Percentiles rank a stretch among this genome's conserved stretches.
phyloP scores from a whole-genome alignment of 805 yeast genomes.

The Vanderwaltozyma tropicalis region DNA sequence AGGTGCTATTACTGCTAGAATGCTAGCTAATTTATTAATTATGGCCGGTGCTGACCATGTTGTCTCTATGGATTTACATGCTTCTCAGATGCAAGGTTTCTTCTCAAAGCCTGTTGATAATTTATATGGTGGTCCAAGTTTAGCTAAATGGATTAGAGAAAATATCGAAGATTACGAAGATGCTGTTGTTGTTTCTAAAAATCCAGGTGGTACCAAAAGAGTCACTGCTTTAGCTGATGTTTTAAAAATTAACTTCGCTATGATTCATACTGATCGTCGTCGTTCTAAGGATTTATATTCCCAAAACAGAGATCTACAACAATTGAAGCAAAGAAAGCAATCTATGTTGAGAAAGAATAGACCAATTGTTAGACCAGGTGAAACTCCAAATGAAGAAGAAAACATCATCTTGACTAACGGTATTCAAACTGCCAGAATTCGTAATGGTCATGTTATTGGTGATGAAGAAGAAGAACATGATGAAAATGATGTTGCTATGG shows the following conservation, averaged over 20 bases:
- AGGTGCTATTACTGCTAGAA: conserved; percentile 97
- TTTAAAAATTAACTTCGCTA: conserved; percentile 89
- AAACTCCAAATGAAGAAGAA: conserved; percentile 46
- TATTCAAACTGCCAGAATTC: conserved; percentile 90
- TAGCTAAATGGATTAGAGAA: conserved; percentile 91
- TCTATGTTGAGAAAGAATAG: conserved; percentile 37
- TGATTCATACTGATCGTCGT: conserved; percentile 97
- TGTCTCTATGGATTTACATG: conserved; percentile 90
- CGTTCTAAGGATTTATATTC: conserved; percentile 59
- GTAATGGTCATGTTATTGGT: conserved; percentile 93
- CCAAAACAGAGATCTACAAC: conserved; percentile 31
- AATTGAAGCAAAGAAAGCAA: conserved; percentile 36
- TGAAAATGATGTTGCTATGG: conserved; percentile 19
- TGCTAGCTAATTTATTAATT: conserved; percentile 87
- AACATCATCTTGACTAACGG: conserved; percentile 64
- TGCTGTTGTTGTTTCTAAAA: conserved; percentile 95
- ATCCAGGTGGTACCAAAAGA: conserved; percentile 97
- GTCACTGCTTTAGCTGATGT: conserved; percentile 98
- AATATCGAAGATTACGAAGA: conserved; percentile 75
- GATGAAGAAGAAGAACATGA: conserved; percentile 47
- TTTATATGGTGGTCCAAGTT: conserved; percentile 89
- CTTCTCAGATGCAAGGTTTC: conserved; percentile 98
- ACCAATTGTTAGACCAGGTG: conserved; percentile 33
- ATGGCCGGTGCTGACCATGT: conserved; percentile 99
- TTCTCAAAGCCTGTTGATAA: conserved; percentile 96